phyloP scores from a whole-genome alignment of 1,139 yeast species.

The Yamadazyma taylorii region DNA sequence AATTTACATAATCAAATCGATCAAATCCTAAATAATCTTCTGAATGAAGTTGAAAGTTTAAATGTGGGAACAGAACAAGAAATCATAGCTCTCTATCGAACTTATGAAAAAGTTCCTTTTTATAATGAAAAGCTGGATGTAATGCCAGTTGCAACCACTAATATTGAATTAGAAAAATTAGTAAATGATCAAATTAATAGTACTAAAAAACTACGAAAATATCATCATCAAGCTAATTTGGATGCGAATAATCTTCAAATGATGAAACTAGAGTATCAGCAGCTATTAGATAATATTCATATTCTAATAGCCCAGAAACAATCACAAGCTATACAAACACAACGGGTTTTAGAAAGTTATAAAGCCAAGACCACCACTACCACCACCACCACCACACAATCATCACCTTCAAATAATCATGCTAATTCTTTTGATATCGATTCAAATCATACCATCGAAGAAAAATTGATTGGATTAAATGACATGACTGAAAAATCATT shows the following conservation, averaged over 20 bases:
- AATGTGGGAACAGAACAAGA: slow-evolving; percentile 14
- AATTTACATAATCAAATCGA: slow-evolving; percentile 32
- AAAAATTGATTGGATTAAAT: slow-evolving; percentile 2
- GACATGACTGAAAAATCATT: not conserved
- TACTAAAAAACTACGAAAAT: not conserved
- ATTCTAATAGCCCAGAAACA: no score
- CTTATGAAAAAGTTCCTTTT: slow-evolving; percentile 32
- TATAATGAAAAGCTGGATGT: slow-evolving; percentile 38
- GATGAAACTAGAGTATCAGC: slow-evolving; percentile 1
- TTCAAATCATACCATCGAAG: slow-evolving; percentile 1
- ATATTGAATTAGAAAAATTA: slow-evolving; percentile 13
- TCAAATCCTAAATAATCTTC: slow-evolving; percentile 20
- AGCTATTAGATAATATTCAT: not conserved
- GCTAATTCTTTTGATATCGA: slow-evolving; percentile 1
- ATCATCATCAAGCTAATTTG: not conserved
- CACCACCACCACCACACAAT: no score
- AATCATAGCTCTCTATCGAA: slow-evolving; percentile 29
- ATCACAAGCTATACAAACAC: no score
- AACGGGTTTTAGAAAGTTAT: no score
- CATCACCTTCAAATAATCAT: not conserved
- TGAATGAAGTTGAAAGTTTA: slow-evolving; percentile 8
- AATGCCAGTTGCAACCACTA: slow-evolving; percentile 37
- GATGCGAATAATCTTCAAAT: slow-evolving; percentile 2
- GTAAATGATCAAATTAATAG: slow-evolving; percentile 6
- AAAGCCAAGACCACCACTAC: no score